Evolutionary conservation across 345 rosid genomes (phyloP).

Genomic region (Populus alba): DNA sequence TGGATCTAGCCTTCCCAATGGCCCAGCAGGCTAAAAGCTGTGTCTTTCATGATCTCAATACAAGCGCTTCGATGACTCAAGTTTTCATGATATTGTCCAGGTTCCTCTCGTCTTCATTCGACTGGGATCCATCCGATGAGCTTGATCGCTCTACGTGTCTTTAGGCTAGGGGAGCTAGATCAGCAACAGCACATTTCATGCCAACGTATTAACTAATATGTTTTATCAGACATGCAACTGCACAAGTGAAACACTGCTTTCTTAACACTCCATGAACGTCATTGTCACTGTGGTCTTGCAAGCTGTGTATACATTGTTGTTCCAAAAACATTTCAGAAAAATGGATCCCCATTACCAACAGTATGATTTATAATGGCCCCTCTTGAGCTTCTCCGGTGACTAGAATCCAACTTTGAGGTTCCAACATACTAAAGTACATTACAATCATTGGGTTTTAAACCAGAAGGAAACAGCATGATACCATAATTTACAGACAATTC

Average conservation of each 20-base stretch:
- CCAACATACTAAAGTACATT: too few relatives aligned
- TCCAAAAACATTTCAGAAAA: neutral
- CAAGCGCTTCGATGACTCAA: conserved; percentile 56
- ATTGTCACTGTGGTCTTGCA: neutral
- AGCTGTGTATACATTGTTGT: neutral
- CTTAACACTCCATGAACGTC: neutral
- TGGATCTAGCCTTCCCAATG: conserved; percentile 76
- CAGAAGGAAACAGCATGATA: too few relatives aligned
- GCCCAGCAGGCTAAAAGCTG: conserved; percentile 72
- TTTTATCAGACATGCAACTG: neutral
- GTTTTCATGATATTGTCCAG: conserved; percentile 54
- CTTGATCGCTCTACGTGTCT: conserved; percentile 46
- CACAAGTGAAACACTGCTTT: neutral
- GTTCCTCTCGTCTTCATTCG: conserved; percentile 66
- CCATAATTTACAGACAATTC: too few relatives aligned
- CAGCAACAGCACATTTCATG: neutral
- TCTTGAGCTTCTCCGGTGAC: too few relatives aligned
- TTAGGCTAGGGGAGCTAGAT: conserved; percentile 29
- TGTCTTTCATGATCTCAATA: conserved; percentile 55
- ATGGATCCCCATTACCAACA: neutral
- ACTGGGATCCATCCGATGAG: conserved; percentile 90
- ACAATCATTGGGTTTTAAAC: too few relatives aligned
- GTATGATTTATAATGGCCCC: too few relatives aligned
- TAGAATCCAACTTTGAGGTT: too few relatives aligned
- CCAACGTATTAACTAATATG: neutral